Conservation (phyloP, 2,329 filamentous ascomycete species). For the Ophiocordyceps camponoti-saundersi region DNA sequence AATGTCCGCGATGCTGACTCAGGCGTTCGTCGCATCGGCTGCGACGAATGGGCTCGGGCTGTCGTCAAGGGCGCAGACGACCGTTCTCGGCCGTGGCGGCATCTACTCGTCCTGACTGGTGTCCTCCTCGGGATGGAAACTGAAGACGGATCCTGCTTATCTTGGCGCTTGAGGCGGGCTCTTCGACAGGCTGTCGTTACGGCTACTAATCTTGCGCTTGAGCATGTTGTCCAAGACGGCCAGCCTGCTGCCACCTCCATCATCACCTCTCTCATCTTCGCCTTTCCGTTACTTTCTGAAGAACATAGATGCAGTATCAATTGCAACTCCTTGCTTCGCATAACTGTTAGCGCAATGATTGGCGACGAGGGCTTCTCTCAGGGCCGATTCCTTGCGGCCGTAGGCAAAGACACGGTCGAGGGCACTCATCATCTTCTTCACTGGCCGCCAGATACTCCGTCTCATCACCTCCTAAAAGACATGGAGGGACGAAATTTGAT, state of each 20-base stretch:
- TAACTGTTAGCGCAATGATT: constrained; percentile 49
- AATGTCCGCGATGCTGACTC: constrained; percentile 32
- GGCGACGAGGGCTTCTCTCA: constrained; percentile 59
- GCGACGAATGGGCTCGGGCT: constrained; percentile 38
- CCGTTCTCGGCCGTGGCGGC: constrained; percentile 57
- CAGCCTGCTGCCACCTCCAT: constrained; percentile 32
- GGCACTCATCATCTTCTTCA: constrained; percentile 26
- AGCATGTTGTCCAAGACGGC: constrained; percentile 22
- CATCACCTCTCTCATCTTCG: constrained; percentile 58
- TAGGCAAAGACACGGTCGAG: constrained; percentile 50
- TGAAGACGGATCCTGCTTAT: constrained; percentile 41
- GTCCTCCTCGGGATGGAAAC: constrained; percentile 61
- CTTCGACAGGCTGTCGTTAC: constrained; percentile 58
- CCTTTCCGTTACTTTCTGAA: constrained; percentile 54
- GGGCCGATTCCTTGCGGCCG: constrained; percentile 54
- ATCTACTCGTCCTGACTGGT: constrained; percentile 64
- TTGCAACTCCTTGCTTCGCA: constrained; percentile 53
- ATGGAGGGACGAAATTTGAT: constrained; percentile 46
- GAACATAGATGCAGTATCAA: constrained; percentile 40
- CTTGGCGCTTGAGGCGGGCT: constrained; percentile 43
- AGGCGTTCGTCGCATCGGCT: constrained; percentile 25
- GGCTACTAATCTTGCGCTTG: constrained; percentile 62
- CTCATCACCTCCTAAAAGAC: constrained; percentile 39
- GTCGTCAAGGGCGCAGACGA: constrained; percentile 41
- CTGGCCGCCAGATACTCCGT: constrained; percentile 46